Evolutionary conservation across 2,329 filamentous ascomycete species (phyloP).

Genomic region (Fonsecaea nubica): DNA sequence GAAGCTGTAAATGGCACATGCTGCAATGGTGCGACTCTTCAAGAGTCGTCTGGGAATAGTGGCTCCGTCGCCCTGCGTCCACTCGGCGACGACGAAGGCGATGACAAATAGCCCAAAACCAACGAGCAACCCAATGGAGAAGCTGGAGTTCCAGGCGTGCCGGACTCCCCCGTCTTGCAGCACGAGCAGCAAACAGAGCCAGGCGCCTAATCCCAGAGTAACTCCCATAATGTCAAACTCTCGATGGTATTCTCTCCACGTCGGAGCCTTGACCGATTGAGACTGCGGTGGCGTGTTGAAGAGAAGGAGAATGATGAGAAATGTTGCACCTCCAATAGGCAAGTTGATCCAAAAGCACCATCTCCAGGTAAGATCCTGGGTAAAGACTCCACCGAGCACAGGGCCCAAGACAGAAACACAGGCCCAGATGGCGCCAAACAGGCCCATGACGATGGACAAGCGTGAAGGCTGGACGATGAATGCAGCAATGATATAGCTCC

Average conservation of each 20-base stretch:
- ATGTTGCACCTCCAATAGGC: conserved; percentile 50
- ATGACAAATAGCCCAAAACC: conserved; percentile 54
- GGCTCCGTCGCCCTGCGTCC: conserved; percentile 40
- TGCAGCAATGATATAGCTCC: conserved; percentile 54
- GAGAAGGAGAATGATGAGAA: conserved; percentile 42
- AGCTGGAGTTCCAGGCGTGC: conserved; percentile 58
- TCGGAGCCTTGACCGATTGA: neutral
- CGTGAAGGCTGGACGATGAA: conserved; percentile 53
- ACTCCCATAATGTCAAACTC: conserved; percentile 54
- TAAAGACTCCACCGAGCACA: conserved; percentile 43
- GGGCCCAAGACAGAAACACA: conserved; percentile 41
- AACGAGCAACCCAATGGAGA: conserved; percentile 60
- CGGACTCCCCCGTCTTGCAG: conserved; percentile 64
- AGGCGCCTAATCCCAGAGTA: conserved; percentile 57
- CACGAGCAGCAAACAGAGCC: conserved; percentile 62
- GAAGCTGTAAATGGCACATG: conserved; percentile 37
- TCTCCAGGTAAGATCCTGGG: conserved; percentile 42
- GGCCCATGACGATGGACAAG: conserved; percentile 54
- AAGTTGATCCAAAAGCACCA: conserved; percentile 62
- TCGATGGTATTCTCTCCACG: neutral
- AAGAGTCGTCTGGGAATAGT: conserved; percentile 42
- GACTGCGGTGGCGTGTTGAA: conserved; percentile 38
- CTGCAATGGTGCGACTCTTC: conserved; percentile 3
- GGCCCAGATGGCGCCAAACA: conserved; percentile 40
- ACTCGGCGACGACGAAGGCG: conserved; percentile 44